Evolutionary conservation across 2,329 filamentous ascomycete species (phyloP).

Genomic region (Fusarium azukiicola): DNA sequence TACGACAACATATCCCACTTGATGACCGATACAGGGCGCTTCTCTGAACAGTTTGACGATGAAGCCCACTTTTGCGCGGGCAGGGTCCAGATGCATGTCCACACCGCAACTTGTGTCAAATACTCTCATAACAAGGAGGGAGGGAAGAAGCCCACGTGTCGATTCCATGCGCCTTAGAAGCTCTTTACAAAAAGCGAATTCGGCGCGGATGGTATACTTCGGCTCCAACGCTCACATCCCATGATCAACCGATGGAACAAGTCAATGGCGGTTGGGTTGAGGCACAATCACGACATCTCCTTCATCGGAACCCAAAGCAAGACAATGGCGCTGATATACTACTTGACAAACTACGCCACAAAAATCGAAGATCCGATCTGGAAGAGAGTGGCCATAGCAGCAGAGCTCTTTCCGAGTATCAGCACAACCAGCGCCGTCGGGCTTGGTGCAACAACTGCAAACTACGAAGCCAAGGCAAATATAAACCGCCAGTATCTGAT

Average conservation of each 20-base stretch:
- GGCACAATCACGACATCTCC: slow-evolving; percentile 28
- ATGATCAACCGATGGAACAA: slow-evolving; percentile 28
- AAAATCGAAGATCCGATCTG: slow-evolving; percentile 28
- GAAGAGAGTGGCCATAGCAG: slow-evolving; percentile 22
- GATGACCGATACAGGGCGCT: not conserved
- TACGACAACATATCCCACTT: slow-evolving; percentile 16
- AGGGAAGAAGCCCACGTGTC: not conserved
- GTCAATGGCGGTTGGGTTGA: slow-evolving; percentile 1
- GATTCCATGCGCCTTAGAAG: slow-evolving; percentile 25
- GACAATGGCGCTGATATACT: slow-evolving; percentile 25
- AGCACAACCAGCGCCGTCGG: not conserved
- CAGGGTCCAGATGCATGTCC: slow-evolving; percentile 11
- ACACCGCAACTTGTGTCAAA: slow-evolving; percentile 26
- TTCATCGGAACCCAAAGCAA: slow-evolving; percentile 30
- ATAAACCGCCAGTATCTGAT: slow-evolving; percentile 21
- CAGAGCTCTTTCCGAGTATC: not conserved
- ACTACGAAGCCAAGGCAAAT: slow-evolving; percentile 15
- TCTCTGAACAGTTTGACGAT: slow-evolving; percentile 25
- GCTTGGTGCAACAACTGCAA: not conserved
- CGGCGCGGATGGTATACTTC: slow-evolving; percentile 13
- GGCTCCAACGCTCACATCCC: slow-evolving; percentile 1
- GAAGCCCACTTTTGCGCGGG: slow-evolving; percentile 30
- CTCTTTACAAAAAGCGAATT: slow-evolving; percentile 19
- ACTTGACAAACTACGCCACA: slow-evolving; percentile 23
- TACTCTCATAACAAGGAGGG: slow-evolving; percentile 17